These are phyloP conservation scores for Rhexocercosporidium sp. DNA, from an alignment of 2,329 filamentous ascomycete genomes.

Conservation along the genomic window DNA sequence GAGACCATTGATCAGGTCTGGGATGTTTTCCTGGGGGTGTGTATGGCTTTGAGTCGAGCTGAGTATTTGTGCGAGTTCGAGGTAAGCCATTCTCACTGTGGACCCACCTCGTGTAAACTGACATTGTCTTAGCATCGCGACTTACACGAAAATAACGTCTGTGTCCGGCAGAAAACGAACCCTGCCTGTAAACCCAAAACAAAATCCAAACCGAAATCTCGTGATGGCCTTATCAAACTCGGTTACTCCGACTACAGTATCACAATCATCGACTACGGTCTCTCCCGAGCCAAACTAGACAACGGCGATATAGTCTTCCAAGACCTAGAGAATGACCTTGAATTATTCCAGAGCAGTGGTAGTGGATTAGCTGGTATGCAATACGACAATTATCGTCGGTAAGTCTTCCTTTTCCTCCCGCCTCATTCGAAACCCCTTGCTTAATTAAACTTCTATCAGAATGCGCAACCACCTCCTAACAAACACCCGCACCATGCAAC, in stretches of 20 bases:
- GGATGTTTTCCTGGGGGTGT: constrained; percentile 66
- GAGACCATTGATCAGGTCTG: constrained; percentile 58
- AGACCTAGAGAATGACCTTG: constrained; percentile 64
- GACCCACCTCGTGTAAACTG: background rate
- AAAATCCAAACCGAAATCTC: background rate
- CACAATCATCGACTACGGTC: constrained; percentile 68
- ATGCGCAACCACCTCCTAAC: constrained; percentile 38
- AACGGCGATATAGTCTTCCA: constrained; percentile 52
- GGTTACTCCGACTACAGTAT: constrained; percentile 66
- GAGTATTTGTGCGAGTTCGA: constrained; percentile 65
- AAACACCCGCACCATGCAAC: constrained; percentile 20
- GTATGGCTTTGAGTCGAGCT: constrained; percentile 63
- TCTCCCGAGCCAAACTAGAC: constrained; percentile 61
- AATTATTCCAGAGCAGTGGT: constrained; percentile 63
- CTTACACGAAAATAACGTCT: constrained; percentile 69
- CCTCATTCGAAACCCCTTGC: background rate
- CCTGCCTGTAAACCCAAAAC: background rate
- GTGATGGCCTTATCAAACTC: constrained; percentile 47
- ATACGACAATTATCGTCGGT: constrained; percentile 64
- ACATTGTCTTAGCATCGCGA: constrained; percentile 59
- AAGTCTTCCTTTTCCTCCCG: constrained; percentile 60
- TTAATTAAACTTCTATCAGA: background rate
- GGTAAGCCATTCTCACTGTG: constrained; percentile 45
- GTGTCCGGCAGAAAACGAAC: constrained; percentile 45
- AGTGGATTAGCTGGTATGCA: constrained; percentile 46